phyloP scores from a whole-genome alignment of 139 green algal genomes.

The Zygnema cylindricum region DNA sequence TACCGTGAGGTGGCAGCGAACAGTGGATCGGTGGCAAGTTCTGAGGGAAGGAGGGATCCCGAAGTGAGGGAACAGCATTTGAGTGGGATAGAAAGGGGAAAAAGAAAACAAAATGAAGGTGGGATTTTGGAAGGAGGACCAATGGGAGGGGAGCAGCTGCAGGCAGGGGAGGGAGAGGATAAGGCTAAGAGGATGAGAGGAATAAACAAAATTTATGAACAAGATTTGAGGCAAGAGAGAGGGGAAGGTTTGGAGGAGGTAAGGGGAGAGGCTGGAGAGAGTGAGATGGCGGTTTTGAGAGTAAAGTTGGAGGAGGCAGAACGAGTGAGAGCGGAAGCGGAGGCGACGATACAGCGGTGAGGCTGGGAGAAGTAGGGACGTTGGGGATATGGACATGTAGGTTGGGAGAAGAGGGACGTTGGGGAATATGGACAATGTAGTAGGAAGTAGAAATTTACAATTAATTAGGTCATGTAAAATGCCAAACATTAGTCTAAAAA shows the following conservation, averaged over 20 bases:
- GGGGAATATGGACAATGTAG: too few relatives aligned
- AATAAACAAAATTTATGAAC: not conserved
- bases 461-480: too few relatives aligned
- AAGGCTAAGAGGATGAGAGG: not conserved
- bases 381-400: not conserved
- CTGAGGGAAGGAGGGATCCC: not conserved
- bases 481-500: too few relatives aligned
- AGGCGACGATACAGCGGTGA: not conserved
- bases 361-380: not conserved
- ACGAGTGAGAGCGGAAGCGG: not conserved
- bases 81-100: not conserved
- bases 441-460: too few relatives aligned
- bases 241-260: not conserved
- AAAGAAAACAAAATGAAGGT: not conserved
- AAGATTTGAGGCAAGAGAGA: not conserved
- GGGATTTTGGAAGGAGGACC: not conserved
- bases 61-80: not conserved
- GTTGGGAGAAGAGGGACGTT: conserved; percentile 18
- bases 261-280: not conserved
- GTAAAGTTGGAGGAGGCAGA: conserved; percentile 29
- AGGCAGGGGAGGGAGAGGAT: not conserved
- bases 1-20: not conserved
- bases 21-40: not conserved
- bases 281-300: not conserved
- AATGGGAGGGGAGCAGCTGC: not conserved